Percentiles rank a stretch among this genome's conserved stretches.
Conservation (phyloP, 1,284 basidiomycete genomes). For the Mycosarcoma mackinlayi region DNA sequence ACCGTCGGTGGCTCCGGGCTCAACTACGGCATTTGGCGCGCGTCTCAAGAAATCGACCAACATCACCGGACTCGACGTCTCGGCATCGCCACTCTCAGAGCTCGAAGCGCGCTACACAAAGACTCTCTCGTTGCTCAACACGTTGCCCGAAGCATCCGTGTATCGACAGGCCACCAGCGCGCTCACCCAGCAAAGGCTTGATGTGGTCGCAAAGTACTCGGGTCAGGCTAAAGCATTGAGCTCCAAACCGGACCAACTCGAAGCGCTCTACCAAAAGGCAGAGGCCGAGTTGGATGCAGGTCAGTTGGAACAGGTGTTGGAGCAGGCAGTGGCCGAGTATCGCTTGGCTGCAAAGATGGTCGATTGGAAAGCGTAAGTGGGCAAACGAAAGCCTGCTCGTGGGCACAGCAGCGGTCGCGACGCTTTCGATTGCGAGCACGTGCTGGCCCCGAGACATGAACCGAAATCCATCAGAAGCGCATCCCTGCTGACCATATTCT, state of each 20-base stretch:
- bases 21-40: conserved; percentile 16
- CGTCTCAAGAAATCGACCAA: conserved; percentile 74
- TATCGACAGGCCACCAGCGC: conserved; percentile 92
- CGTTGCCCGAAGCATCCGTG: conserved; percentile 82
- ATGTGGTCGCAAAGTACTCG: conserved; percentile 72
- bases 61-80: conserved; percentile 75
- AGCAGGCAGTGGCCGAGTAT: conserved; percentile 86
- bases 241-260: conserved; percentile 70
- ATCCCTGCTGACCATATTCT: background rate
- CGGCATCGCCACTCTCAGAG: conserved; percentile 81
- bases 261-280: conserved; percentile 80
- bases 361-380: conserved; percentile 97
- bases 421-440: no score
- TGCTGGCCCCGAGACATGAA: no score
- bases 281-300: conserved; percentile 70
- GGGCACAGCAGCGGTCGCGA: no score
- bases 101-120: conserved; percentile 81
- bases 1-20: conserved; percentile 18
- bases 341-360: conserved; percentile 83
- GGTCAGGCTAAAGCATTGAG: conserved; percentile 71
- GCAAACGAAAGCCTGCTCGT: no score
- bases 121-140: conserved; percentile 78
- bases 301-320: conserved; percentile 80
- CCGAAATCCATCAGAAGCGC: no score
- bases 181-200: conserved; percentile 83